A percentile compares a stretch with the other conserved stretches of the same genome.
Conservation (phyloP, 2,329 filamentous ascomycete species). For the Arthroderma sp. region DNA sequence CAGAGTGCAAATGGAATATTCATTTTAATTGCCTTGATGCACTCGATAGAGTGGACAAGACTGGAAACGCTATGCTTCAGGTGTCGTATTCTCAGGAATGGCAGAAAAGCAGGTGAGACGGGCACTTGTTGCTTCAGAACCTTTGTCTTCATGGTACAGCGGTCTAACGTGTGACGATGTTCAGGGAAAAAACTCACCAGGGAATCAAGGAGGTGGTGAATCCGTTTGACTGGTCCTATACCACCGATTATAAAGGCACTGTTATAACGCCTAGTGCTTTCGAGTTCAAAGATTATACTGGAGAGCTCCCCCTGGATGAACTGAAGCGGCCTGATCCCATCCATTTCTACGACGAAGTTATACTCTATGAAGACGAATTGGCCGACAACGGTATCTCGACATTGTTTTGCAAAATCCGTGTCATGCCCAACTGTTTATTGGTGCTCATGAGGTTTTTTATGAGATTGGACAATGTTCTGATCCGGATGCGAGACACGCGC, state of each 20-base stretch:
- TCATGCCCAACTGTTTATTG: slow-evolving; percentile 80
- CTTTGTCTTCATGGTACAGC: background rate
- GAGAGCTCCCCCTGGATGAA: slow-evolving; percentile 67
- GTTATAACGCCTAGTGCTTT: slow-evolving; percentile 17
- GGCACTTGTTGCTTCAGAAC: slow-evolving; percentile 22
- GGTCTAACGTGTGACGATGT: slow-evolving; percentile 1
- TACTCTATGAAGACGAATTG: slow-evolving; percentile 93
- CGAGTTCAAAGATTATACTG: slow-evolving; percentile 33
- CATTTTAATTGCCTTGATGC: slow-evolving; percentile 77
- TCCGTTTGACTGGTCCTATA: slow-evolving; percentile 98
- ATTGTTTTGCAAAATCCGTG: slow-evolving; percentile 77
- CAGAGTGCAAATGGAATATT: slow-evolving; percentile 62
- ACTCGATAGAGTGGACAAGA: slow-evolving; percentile 87
- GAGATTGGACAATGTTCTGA: slow-evolving; percentile 77
- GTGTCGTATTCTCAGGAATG: slow-evolving; percentile 87
- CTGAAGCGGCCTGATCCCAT: slow-evolving; percentile 85
- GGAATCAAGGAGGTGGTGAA: slow-evolving; percentile 89
- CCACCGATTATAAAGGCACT: slow-evolving; percentile 71
- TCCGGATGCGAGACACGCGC: slow-evolving; percentile 77
- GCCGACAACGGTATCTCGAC: slow-evolving; percentile 94
- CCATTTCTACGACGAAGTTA: slow-evolving; percentile 88
- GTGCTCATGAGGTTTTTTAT: slow-evolving; percentile 81
- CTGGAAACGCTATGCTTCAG: slow-evolving; percentile 75
- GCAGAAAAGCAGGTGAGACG: slow-evolving; percentile 50
- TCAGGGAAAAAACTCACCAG: slow-evolving; percentile 62